A percentile compares a stretch with the other conserved stretches of the same genome.
These are phyloP conservation scores for Lentinula edodes DNA, from an alignment of 768 basidiomycete species.

Conservation along the genomic window DNA sequence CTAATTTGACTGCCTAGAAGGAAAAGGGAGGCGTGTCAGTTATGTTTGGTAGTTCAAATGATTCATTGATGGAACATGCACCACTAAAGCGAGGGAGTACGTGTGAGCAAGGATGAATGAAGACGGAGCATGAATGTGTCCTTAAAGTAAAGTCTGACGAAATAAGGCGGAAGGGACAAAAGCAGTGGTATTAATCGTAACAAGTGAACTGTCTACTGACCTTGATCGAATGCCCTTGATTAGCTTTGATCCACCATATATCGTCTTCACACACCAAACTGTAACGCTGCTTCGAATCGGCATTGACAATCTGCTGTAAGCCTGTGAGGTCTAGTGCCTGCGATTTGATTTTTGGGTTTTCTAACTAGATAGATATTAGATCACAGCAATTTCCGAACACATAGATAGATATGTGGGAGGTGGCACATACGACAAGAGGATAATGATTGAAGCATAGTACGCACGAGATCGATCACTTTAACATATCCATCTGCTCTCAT, in stretches of 20 bases:
- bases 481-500: constrained; percentile 87
- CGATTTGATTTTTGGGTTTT: constrained; percentile 58
- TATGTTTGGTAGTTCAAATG: neutral
- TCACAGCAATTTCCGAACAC: neutral
- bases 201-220: constrained; percentile 27
- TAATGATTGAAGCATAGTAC: constrained; percentile 23
- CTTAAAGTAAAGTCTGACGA: neutral
- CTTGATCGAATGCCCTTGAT: constrained; percentile 85
- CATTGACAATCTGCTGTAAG: constrained; percentile 59
- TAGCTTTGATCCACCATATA: constrained; percentile 81
- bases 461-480: constrained; percentile 74
- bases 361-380: constrained; percentile 40
- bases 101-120: too few relatives aligned
- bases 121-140: too few relatives aligned
- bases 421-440: neutral
- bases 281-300: constrained; percentile 64
- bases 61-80: too few relatives aligned
- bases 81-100: too few relatives aligned
- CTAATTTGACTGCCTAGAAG: constrained; percentile 61
- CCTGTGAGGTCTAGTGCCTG: constrained; percentile 42
- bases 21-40: neutral
- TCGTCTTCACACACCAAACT: constrained; percentile 34
- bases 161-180: neutral
- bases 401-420: neutral
- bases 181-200: neutral